Percentiles rank a stretch among this genome's conserved stretches.
Conservation (phyloP, 2,329 filamentous ascomycete genomes). For the Aspergillus sp. region DNA sequence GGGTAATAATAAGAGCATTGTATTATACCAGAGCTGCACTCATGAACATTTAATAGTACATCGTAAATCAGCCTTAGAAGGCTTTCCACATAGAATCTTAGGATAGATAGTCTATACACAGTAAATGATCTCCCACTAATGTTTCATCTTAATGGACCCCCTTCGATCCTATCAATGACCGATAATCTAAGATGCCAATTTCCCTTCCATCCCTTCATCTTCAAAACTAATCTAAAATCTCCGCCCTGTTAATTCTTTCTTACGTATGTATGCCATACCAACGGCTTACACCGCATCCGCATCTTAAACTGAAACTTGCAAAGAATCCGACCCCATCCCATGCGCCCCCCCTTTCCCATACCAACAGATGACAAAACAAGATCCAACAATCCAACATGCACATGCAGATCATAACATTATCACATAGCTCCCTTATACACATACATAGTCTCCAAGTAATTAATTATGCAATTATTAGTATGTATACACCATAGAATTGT, state of each 20-base stretch:
- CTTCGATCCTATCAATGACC: background rate
- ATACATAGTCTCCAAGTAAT: background rate
- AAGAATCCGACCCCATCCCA: background rate
- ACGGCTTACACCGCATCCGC: background rate
- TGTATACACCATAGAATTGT: too few species aligned
- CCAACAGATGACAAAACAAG: background rate
- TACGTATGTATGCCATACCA: background rate
- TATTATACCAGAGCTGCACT: background rate
- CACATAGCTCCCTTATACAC: background rate
- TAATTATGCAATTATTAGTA: background rate
- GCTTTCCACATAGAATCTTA: too few species aligned
- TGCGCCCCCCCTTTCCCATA: background rate
- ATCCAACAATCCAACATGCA: background rate
- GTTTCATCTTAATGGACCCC: conserved; percentile 1
- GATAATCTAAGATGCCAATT: background rate
- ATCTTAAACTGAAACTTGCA: background rate
- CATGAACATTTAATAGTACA: too few species aligned
- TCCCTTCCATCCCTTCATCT: background rate
- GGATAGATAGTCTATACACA: too few species aligned
- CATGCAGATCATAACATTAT: background rate
- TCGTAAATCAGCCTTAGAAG: too few species aligned
- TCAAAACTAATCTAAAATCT: background rate
- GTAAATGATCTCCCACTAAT: conserved; percentile 4
- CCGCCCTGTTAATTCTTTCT: too few species aligned
- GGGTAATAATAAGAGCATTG: background rate